phyloP scores from a whole-genome alignment of 2,329 filamentous ascomycete genomes.

The Lasiodiplodia sp. region DNA sequence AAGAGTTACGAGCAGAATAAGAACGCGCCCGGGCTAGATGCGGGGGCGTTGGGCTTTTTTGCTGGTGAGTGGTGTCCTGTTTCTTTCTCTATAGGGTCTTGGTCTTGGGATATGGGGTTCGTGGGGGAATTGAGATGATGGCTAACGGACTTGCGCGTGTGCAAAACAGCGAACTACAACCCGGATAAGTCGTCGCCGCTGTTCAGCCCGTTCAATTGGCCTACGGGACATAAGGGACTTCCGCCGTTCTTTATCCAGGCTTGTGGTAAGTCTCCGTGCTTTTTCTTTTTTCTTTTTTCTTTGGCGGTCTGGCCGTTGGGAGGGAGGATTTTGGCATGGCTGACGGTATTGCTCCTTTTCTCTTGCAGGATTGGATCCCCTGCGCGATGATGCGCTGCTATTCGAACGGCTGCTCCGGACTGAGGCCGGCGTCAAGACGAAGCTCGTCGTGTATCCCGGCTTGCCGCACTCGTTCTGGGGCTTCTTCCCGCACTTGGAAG shows the following conservation, averaged over 20 bases:
- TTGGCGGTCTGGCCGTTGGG: not conserved
- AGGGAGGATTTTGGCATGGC: not conserved
- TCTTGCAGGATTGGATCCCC: conserved; percentile 49
- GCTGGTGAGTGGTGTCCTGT: not conserved
- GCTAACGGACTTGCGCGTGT: too few species aligned
- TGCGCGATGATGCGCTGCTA: conserved; percentile 61
- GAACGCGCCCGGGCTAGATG: conserved; percentile 33
- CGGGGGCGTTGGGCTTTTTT: conserved; percentile 25
- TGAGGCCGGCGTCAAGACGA: conserved; percentile 52
- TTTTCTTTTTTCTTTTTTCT: not conserved
- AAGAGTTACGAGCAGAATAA: conserved; percentile 33
- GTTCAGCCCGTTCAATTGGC: conserved; percentile 36
- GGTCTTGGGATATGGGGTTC: too few species aligned
- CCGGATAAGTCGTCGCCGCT: conserved; percentile 40
- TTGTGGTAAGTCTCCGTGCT: conserved; percentile 44
- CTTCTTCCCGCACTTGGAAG: conserved; percentile 41
- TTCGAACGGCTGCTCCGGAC: conserved; percentile 59
- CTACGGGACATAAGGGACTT: conserved; percentile 38
- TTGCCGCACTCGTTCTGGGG: conserved; percentile 52
- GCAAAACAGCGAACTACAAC: conserved; percentile 38
- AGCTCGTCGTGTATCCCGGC: conserved; percentile 53
- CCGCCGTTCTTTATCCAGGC: conserved; percentile 60
- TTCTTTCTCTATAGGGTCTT: too few species aligned
- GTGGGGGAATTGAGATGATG: too few species aligned
- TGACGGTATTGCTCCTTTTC: not conserved